phyloP scores from a whole-genome alignment of 805 yeast genomes.

The Kregervanrija pseudodelftensis region DNA sequence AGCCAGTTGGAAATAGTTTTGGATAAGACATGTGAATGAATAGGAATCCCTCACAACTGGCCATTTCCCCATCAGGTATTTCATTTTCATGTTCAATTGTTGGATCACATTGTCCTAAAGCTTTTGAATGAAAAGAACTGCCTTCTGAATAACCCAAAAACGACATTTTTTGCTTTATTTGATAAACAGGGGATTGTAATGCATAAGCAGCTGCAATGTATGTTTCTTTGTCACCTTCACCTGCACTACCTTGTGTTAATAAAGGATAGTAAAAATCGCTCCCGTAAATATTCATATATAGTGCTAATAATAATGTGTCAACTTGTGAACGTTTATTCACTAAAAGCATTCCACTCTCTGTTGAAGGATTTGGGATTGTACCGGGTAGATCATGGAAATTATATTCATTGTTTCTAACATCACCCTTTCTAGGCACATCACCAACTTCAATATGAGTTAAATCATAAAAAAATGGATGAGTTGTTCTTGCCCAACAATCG shows the following conservation, averaged over 20 bases:
- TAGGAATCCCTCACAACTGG: conserved; percentile 20
- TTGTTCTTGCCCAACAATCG: conserved; percentile 64
- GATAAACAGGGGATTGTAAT: conserved; percentile 25
- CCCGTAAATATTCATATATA: conserved; percentile 61
- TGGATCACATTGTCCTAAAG: conserved; percentile 37
- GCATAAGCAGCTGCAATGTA: conserved; percentile 62
- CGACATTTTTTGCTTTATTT: conserved; percentile 44
- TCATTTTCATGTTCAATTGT: conserved; percentile 28
- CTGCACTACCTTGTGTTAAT: conserved; percentile 64
- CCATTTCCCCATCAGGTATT: conserved; percentile 8
- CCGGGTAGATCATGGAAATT: conserved; percentile 57
- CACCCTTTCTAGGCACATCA: background rate
- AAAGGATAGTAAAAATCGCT: conserved; percentile 59
- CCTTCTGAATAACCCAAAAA: conserved; percentile 43
- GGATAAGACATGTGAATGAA: conserved; percentile 62
- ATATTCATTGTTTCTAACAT: conserved; percentile 17
- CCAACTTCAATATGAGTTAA: conserved; percentile 9
- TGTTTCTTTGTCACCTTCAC: conserved; percentile 78
- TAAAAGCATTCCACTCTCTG: conserved; percentile 65
- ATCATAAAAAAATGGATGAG: conserved; percentile 51
- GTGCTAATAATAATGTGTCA: conserved; percentile 45
- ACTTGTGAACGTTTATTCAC: conserved; percentile 51
- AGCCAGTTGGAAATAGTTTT: conserved; percentile 31
- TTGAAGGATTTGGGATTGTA: conserved; percentile 57
- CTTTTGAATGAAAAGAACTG: conserved; percentile 31